Evolutionary conservation across 768 basidiomycete species (phyloP), one percentile per base, ranked within the genome.

Genomic region (Rhizopogon vinicolor): DNA sequence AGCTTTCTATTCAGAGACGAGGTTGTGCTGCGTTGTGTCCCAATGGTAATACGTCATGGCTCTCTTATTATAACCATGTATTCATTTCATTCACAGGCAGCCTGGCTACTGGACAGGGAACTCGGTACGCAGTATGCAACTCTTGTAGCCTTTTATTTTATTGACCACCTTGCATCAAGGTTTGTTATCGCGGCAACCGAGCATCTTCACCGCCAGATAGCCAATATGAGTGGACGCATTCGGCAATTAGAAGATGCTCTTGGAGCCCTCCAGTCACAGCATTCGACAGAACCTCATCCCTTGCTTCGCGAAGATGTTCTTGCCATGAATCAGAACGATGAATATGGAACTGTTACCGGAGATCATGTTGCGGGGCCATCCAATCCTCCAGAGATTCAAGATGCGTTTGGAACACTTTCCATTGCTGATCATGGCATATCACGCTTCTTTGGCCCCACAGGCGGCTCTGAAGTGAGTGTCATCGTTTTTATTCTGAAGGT

Each of bases 41-140:
- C 5, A 88, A 87, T 63, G 87, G 86, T 81, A 52, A 58, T 28
- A 18, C 19, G 1, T 22, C 35, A 28, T 62, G 6, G 25, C 44
- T 29, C 33, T 54, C 41, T 39, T 54, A 37, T 55, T 13, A 49
- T 52, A 5, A 45, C 33, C 6, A 46, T 40, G 29, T 25, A 29
- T 50, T 22, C 14, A 7, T 42, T 5, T 43, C 6, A 44, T 49
- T 42, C 52, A 58, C 57, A 87, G 85, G 86, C 22, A 87, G 84
- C 62, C 73, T 89, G n/a, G 80, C 87, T 0, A 89, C 87, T n/a
- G 87, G 87, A 12, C 85, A 89, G 68, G 86, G 86, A 56, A 87
- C 86, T 53, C 79, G 89, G 86, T 83, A 65, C 9, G 66, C 31
- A 61, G 56, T 53, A 33, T 42, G 19, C 1, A 10, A 40, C 44